Conservation (phyloP, 352 stramenopile genomes). For the Globisporangium echinulatum region DNA sequence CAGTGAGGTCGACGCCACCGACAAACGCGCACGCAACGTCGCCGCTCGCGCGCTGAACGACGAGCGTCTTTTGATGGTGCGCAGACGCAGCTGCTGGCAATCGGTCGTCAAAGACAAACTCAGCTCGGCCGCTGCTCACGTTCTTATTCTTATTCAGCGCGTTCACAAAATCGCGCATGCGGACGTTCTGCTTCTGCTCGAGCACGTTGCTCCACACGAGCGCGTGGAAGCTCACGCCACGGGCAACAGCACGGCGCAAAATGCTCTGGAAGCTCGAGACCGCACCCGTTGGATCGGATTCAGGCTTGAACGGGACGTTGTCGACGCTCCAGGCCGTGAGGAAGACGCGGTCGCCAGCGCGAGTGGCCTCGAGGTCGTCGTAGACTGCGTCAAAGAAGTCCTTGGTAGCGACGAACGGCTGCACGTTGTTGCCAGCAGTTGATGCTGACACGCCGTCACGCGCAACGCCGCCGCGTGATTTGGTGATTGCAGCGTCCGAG, state of each 20-base stretch:
- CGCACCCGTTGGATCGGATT: constrained; percentile 15
- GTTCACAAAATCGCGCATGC: constrained; percentile 52
- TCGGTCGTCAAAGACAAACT: constrained; percentile 44
- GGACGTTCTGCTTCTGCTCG: constrained; percentile 41
- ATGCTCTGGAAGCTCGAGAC: constrained; percentile 30
- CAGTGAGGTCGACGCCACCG: constrained; percentile 42
- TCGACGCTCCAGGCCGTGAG: constrained; percentile 54
- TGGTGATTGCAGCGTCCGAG: constrained; percentile 43
- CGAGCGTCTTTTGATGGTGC: constrained; percentile 46
- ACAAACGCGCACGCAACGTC: constrained; percentile 30
- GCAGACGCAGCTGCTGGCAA: constrained; percentile 20
- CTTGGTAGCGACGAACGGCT: constrained; percentile 27
- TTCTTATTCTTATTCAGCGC: constrained; percentile 12
- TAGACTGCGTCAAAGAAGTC: constrained; percentile 45
- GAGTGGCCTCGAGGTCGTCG: constrained; percentile 31
- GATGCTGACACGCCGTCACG: constrained; percentile 34
- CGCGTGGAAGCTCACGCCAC: constrained; percentile 35
- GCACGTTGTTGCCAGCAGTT: constrained; percentile 40
- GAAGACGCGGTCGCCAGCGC: constrained; percentile 28
- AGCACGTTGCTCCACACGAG: constrained; percentile 63
- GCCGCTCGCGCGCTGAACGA: constrained; percentile 4
- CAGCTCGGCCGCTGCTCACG: constrained; percentile 15
- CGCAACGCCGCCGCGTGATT: constrained; percentile 30
- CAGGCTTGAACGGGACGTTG: constrained; percentile 48
- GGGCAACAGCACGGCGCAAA: constrained; percentile 19